Conservation (phyloP, 1,139 yeast species). For the Cylindricascospora bacillispora region DNA sequence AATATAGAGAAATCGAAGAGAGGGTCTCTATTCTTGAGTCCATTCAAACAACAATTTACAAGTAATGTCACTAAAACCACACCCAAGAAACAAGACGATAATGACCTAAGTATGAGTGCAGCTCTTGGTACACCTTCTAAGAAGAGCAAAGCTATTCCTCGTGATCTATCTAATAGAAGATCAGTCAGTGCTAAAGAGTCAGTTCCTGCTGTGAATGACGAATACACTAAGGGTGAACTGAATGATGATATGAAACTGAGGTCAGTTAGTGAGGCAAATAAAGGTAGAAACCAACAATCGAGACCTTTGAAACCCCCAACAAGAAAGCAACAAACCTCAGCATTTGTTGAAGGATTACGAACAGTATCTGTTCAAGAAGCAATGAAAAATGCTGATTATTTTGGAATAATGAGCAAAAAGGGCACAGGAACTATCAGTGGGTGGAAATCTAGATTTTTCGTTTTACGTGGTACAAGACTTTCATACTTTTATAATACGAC, state of each 20-base stretch:
- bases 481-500: constrained; percentile 74
- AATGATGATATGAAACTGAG: constrained; percentile 19
- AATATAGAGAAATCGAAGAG: constrained; percentile 12
- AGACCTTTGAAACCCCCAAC: constrained; percentile 16
- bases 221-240: constrained; percentile 7
- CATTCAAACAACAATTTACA: constrained; percentile 15
- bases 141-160: not conserved
- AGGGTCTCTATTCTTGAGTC: constrained; percentile 13
- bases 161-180: constrained; percentile 13
- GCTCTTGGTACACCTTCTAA: constrained; percentile 2
- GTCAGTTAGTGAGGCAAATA: constrained; percentile 23
- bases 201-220: constrained; percentile 7
- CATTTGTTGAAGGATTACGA: constrained; percentile 86
- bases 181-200: constrained; percentile 22
- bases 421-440: constrained; percentile 76
- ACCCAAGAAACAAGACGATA: constrained; percentile 6
- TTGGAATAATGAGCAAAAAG: constrained; percentile 95
- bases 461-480: constrained; percentile 82
- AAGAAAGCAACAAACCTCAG: constrained; percentile 62
- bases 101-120: constrained; percentile 1
- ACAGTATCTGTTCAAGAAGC: constrained; percentile 68
- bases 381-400: constrained; percentile 55
- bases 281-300: constrained; percentile 20
- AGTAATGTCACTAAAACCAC: constrained; percentile 12
- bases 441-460: constrained; percentile 85